phyloP scores from a whole-genome alignment of 192 early-diverging fungal species.

The Physocladia obscura region DNA sequence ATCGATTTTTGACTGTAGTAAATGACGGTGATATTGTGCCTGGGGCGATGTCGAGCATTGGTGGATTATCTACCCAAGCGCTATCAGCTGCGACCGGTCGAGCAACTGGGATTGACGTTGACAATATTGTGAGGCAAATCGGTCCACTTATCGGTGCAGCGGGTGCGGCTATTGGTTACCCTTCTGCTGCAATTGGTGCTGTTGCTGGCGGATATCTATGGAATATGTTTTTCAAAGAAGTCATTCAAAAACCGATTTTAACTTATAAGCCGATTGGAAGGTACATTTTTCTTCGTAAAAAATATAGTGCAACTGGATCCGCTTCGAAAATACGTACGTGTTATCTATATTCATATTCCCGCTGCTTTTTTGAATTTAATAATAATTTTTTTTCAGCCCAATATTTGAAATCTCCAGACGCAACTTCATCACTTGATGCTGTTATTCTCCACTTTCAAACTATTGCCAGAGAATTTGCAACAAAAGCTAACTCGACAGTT shows the following conservation, averaged over 20 bases:
- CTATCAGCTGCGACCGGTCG: slow-evolving; percentile 16
- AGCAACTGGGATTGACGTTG: slow-evolving; percentile 28
- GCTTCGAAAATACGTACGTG: not conserved
- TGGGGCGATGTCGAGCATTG: slow-evolving; percentile 33
- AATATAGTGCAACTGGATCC: slow-evolving; percentile 21
- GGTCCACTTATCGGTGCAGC: slow-evolving; percentile 30
- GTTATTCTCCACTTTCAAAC: slow-evolving; percentile 35
- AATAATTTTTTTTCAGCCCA: slow-evolving; percentile 6
- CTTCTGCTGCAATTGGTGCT: slow-evolving; percentile 23
- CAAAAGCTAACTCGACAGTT: slow-evolving; percentile 10
- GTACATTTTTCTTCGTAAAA: slow-evolving; percentile 32
- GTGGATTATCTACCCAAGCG: slow-evolving; percentile 23
- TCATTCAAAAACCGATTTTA: slow-evolving; percentile 28
- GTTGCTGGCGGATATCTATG: slow-evolving; percentile 29
- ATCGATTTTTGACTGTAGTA: slow-evolving; percentile 27
- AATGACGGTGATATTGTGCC: slow-evolving; percentile 34
- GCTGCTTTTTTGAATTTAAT: no score
- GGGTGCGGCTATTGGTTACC: slow-evolving; percentile 29
- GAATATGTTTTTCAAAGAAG: slow-evolving; percentile 27
- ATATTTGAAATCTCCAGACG: slow-evolving; percentile 31
- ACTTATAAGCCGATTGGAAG: slow-evolving; percentile 33
- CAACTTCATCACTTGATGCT: slow-evolving; percentile 29
- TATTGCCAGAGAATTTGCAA: slow-evolving; percentile 30
- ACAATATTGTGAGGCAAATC: slow-evolving; percentile 20
- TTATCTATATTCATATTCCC: not conserved